Evolutionary conservation across 1,284 basidiomycete genomes (phyloP).

Genomic region (Leccinum pachyderme): DNA sequence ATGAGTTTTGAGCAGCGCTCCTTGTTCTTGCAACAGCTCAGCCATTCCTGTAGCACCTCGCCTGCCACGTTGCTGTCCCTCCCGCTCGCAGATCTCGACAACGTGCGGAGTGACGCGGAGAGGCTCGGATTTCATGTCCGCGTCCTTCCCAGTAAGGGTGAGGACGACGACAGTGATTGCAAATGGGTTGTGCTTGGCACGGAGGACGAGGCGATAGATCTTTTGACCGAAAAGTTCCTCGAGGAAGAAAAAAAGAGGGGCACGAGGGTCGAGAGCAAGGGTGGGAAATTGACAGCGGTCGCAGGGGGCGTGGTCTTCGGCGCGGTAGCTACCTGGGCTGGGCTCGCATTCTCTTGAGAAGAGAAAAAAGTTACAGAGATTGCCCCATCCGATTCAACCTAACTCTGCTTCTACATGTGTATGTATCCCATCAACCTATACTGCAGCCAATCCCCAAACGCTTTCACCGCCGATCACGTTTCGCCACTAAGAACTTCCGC

Average conservation of each 20-base stretch:
- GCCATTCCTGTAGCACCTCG: slow-evolving; percentile 34
- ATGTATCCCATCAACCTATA: not conserved
- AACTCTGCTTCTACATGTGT: not conserved
- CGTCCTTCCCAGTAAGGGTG: slow-evolving; percentile 32
- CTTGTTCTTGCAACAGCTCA: slow-evolving; percentile 46
- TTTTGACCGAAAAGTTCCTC: slow-evolving; percentile 31
- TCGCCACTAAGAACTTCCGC: not conserved
- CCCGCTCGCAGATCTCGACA: slow-evolving; percentile 41
- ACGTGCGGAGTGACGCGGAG: slow-evolving; percentile 39
- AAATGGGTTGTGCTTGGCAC: slow-evolving; percentile 50
- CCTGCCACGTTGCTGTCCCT: slow-evolving; percentile 49
- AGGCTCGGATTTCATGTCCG: slow-evolving; percentile 44
- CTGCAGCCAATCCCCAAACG: not conserved
- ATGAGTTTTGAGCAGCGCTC: slow-evolving; percentile 54
- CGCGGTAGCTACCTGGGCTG: slow-evolving; percentile 38
- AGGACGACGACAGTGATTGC: slow-evolving; percentile 15
- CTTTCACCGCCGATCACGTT: slow-evolving; percentile 9
- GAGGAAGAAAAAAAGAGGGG: slow-evolving; percentile 35
- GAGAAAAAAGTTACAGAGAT: not conserved
- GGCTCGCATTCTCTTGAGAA: slow-evolving; percentile 35
- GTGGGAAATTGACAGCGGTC: slow-evolving; percentile 29
- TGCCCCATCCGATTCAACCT: not conserved
- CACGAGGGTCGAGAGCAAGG: slow-evolving; percentile 16
- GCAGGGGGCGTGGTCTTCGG: slow-evolving; percentile 38
- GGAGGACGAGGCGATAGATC: slow-evolving; percentile 41